A percentile compares a stretch with the other conserved stretches of the same genome.
Conservation (phyloP, 202 grass and related monocot genomes). For the Saccharum hybrid region DNA sequence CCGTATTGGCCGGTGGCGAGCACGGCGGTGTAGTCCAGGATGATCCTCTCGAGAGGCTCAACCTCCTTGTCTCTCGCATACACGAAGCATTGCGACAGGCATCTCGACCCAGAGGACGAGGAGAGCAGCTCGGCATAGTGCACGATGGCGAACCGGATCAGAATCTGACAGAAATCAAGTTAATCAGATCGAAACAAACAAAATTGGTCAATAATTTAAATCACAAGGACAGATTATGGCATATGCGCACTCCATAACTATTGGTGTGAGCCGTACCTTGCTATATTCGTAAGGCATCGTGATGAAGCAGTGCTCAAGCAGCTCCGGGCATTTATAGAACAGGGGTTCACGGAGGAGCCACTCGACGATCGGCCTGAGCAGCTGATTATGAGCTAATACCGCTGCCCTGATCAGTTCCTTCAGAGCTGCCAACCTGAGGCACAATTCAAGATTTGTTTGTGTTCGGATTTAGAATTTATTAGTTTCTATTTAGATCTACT, state of each 20-base stretch:
- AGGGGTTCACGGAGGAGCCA: constrained; percentile 24
- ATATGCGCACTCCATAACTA: background rate
- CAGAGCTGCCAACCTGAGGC: background rate
- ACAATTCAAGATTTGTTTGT: background rate
- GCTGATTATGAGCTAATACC: background rate
- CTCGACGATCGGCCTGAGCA: background rate
- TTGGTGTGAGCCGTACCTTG: constrained; percentile 15
- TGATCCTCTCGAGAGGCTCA: background rate
- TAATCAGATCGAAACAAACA: too few species aligned
- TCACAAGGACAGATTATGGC: background rate
- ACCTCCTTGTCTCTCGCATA: background rate
- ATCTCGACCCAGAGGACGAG: constrained; percentile 28
- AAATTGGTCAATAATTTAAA: background rate
- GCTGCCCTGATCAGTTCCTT: constrained; percentile 10
- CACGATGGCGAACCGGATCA: background rate
- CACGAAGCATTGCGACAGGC: constrained; percentile 31
- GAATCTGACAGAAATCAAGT: background rate
- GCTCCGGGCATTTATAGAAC: background rate
- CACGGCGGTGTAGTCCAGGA: background rate
- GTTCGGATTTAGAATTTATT: background rate
- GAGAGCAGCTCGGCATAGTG: background rate
- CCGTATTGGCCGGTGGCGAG: constrained; percentile 28
- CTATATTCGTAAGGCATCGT: constrained; percentile 3
- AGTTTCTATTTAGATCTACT: background rate
- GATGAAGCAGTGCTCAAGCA: constrained; percentile 35